Percentiles rank a stretch among this genome's conserved stretches.
phyloP scores from a whole-genome alignment of 768 basidiomycete species.

The Pleurotus eryngii region DNA sequence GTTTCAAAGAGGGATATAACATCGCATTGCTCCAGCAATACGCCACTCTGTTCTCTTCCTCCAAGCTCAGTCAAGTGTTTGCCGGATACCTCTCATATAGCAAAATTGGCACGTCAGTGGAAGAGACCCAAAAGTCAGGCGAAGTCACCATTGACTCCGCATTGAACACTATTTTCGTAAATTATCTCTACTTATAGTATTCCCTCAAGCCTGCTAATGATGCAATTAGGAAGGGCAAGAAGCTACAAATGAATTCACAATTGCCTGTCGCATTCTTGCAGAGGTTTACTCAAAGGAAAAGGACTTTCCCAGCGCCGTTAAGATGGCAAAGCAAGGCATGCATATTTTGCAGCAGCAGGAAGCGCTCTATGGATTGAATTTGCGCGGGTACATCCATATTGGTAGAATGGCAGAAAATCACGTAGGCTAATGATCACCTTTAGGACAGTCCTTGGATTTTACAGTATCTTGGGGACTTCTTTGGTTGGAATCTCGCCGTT shows the following conservation, averaged over 20 bases:
- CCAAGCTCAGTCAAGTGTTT: constrained; percentile 54
- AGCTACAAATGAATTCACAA: constrained; percentile 59
- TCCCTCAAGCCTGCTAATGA: constrained; percentile 6
- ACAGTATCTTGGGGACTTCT: constrained; percentile 68
- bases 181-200: constrained; percentile 16
- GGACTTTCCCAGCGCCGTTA: constrained; percentile 74
- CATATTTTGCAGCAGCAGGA: constrained; percentile 52
- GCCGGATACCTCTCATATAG: constrained; percentile 67
- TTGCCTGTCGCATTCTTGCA: constrained; percentile 64
- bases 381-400: constrained; percentile 35
- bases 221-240: constrained; percentile 21
- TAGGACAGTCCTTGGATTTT: constrained; percentile 67
- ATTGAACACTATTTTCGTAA: constrained; percentile 60
- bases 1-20: constrained; percentile 61
- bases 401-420: background rate
- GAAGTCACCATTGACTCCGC: constrained; percentile 39
- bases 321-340: constrained; percentile 69
- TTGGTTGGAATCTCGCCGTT: constrained; percentile 86
- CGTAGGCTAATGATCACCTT: background rate
- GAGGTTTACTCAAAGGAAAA: constrained; percentile 63
- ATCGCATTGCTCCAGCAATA: constrained; percentile 54
- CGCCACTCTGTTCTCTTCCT: constrained; percentile 60
- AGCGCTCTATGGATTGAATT: constrained; percentile 50
- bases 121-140: too few relatives aligned
- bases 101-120: constrained; percentile 34